Evolutionary conservation across 805 yeast genomes (phyloP).

Genomic region (Schwanniomyces yamadae): DNA sequence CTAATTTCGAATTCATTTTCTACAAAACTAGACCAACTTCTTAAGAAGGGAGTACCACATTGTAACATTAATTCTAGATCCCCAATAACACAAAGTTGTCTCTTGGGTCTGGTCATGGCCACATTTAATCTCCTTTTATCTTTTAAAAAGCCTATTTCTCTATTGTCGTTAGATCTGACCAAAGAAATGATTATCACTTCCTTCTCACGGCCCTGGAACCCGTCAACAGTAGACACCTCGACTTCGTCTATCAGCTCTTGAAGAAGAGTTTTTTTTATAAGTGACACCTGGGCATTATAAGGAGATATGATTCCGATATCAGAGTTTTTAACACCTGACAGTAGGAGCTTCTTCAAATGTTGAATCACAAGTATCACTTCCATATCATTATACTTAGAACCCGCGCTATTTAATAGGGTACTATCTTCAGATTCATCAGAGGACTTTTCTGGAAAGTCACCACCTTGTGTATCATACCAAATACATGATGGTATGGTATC

Average conservation of each 20-base stretch:
- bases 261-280: slow-evolving; percentile 49
- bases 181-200: slow-evolving; percentile 77
- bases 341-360: slow-evolving; percentile 54
- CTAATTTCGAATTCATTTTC: slow-evolving; percentile 65
- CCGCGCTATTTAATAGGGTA: slow-evolving; percentile 16
- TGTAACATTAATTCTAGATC: slow-evolving; percentile 68
- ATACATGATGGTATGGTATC: slow-evolving; percentile 55
- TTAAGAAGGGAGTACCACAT: slow-evolving; percentile 48
- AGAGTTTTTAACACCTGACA: slow-evolving; percentile 49
- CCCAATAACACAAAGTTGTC: slow-evolving; percentile 84
- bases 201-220: slow-evolving; percentile 95
- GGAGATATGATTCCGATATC: slow-evolving; percentile 88
- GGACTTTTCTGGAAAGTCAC: slow-evolving; percentile 63
- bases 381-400: slow-evolving; percentile 74
- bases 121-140: slow-evolving; percentile 85
- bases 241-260: slow-evolving; percentile 33
- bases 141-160: slow-evolving; percentile 77
- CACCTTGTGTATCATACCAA: slow-evolving; percentile 96
- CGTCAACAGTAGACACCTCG: slow-evolving; percentile 90
- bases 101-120: slow-evolving; percentile 86
- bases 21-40: slow-evolving; percentile 68
- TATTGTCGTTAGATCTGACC: slow-evolving; percentile 73
- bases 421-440: slow-evolving; percentile 32
- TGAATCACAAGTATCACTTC: slow-evolving; percentile 63
- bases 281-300: slow-evolving; percentile 80